Evolutionary conservation across 1,284 basidiomycete genomes (phyloP).

Genomic region (Apiotrichum gracile): DNA sequence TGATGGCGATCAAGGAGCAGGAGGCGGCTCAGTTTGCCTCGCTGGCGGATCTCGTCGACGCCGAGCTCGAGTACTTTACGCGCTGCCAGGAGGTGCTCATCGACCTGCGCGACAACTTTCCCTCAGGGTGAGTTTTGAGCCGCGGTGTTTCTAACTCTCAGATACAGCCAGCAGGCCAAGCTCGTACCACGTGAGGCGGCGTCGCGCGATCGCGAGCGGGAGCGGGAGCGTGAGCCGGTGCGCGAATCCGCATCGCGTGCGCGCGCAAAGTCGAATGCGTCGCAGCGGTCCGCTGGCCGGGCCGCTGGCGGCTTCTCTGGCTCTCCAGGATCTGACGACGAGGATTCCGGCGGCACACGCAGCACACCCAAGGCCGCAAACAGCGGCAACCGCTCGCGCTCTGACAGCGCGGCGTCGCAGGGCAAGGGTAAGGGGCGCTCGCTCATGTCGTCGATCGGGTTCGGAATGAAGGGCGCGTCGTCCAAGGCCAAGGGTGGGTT

Average conservation of each 20-base stretch:
- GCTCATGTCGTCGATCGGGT: conserved; percentile 31
- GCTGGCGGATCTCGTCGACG: conserved; percentile 61
- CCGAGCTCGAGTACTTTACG: conserved; percentile 65
- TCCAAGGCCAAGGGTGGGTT: conserved; percentile 18
- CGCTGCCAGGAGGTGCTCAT: conserved; percentile 64
- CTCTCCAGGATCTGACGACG: conserved; percentile 24
- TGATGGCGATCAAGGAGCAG: conserved; percentile 68
- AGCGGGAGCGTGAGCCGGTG: no score
- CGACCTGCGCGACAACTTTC: conserved; percentile 63
- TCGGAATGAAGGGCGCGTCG: conserved; percentile 32
- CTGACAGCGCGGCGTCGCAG: conserved; percentile 37
- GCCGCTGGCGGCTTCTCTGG: background rate
- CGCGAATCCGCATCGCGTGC: conserved; percentile 11
- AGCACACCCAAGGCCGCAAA: background rate
- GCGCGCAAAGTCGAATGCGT: conserved; percentile 34
- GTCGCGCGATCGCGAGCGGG: conserved; percentile 1
- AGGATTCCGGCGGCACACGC: conserved; percentile 20
- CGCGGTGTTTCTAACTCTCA: no score
- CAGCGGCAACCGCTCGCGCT: conserved; percentile 32
- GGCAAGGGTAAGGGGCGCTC: conserved; percentile 28
- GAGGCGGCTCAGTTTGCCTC: conserved; percentile 63
- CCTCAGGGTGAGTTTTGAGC: conserved; percentile 54
- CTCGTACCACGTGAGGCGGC: background rate
- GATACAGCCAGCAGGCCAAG: no score
- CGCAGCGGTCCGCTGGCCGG: conserved; percentile 15